Conservation (phyloP, 441 rosid genomes). For the Kokia cookei region DNA sequence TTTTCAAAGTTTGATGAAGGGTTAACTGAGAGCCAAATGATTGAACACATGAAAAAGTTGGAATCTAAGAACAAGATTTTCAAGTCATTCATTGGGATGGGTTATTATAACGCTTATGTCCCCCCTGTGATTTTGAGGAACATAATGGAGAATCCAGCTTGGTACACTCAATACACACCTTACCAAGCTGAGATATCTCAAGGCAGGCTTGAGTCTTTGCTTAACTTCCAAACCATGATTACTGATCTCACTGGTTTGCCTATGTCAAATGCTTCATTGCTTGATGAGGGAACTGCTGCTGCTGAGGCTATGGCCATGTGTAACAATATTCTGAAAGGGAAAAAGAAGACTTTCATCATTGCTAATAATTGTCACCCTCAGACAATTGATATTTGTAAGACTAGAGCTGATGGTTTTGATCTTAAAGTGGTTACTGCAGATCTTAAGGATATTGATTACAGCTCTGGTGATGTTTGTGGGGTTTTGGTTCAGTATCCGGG, state of each 20-base stretch:
- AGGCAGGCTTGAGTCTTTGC: conserved; percentile 86
- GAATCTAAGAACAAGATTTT: conserved; percentile 80
- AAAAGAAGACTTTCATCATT: conserved; percentile 86
- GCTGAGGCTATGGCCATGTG: conserved; percentile 99
- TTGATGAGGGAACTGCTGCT: conserved; percentile 94
- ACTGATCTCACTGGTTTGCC: conserved; percentile 92
- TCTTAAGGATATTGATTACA: conserved; percentile 73
- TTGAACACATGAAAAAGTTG: conserved; percentile 60
- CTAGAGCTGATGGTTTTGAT: conserved; percentile 89
- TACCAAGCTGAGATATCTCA: conserved; percentile 97
- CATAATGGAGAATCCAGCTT: conserved; percentile 93
- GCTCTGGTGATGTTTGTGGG: conserved; percentile 88
- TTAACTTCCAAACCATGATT: conserved; percentile 81
- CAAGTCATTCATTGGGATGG: conserved; percentile 93
- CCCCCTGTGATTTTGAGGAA: conserved; percentile 94
- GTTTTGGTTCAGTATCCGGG: conserved; percentile 96
- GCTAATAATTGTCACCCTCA: conserved; percentile 87
- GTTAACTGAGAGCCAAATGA: conserved; percentile 85
- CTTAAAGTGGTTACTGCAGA: conserved; percentile 61
- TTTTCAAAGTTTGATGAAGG: conserved; percentile 86
- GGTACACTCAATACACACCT: conserved; percentile 98
- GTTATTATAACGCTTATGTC: conserved; percentile 80
- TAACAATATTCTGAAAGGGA: conserved; percentile 79
- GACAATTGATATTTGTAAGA: conserved; percentile 88
- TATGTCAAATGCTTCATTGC: conserved; percentile 89